phyloP scores from a whole-genome alignment of 2,329 filamentous ascomycete species.

The Trichothecium sympodiale region DNA sequence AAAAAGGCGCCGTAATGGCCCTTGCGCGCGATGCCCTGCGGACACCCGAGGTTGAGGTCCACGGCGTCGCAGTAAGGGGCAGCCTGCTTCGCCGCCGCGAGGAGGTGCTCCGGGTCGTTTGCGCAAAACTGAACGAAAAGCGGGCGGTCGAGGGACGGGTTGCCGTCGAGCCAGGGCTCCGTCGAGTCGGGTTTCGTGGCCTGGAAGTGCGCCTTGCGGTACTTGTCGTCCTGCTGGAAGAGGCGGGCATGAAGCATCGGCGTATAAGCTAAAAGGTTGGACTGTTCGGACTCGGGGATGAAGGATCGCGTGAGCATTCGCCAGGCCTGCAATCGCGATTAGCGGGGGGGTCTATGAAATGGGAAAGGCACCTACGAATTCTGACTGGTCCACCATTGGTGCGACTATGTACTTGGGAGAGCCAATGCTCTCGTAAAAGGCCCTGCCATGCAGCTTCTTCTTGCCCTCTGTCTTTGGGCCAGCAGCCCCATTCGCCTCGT shows the following conservation, averaged over 20 bases:
- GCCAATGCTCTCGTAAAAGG: constrained; percentile 91
- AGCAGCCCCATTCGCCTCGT: constrained; percentile 1
- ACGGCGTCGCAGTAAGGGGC: constrained; percentile 89
- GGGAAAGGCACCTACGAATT: constrained; percentile 59
- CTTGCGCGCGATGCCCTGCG: constrained; percentile 84
- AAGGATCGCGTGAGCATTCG: constrained; percentile 92
- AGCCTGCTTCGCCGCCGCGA: constrained; percentile 67
- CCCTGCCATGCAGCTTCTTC: constrained; percentile 66
- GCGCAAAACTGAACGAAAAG: constrained; percentile 96
- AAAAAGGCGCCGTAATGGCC: constrained; percentile 91
- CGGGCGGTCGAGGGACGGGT: constrained; percentile 72
- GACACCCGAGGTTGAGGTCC: constrained; percentile 90
- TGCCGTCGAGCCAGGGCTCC: constrained; percentile 66
- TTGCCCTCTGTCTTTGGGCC: constrained; percentile 8
- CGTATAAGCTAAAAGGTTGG: constrained; percentile 71
- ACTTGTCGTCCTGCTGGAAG: constrained; percentile 65
- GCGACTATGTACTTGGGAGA: constrained; percentile 84
- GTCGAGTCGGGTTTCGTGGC: constrained; percentile 32
- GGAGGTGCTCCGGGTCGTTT: constrained; percentile 69
- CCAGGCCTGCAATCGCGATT: constrained; percentile 59
- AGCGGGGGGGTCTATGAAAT: neutral
- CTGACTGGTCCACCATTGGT: constrained; percentile 97
- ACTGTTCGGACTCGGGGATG: constrained; percentile 54
- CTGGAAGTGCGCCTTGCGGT: constrained; percentile 74
- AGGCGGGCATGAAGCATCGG: constrained; percentile 94